A percentile compares a stretch with the other conserved stretches of the same genome.
phyloP scores from a whole-genome alignment of 441 rosid species.

The Arabidopsis hybrid region DNA sequence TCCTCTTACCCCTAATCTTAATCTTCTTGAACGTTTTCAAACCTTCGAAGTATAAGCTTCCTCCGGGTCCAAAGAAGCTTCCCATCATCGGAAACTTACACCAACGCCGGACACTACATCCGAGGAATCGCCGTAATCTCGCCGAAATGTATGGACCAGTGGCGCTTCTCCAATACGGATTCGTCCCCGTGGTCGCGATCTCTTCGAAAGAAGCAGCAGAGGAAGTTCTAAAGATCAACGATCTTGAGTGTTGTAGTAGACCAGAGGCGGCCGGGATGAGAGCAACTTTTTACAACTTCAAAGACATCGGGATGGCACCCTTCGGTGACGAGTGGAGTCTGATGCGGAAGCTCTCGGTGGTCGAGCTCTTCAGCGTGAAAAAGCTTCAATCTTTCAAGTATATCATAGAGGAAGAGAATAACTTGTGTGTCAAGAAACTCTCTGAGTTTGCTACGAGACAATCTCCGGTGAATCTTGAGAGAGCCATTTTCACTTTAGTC shows the following conservation, averaged over 20 bases:
- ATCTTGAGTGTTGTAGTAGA: constrained; percentile 47
- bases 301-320: no score
- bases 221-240: constrained; percentile 47
- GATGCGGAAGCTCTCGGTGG: constrained; percentile 46
- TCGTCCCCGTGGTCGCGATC: constrained; percentile 43
- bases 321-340: not conserved
- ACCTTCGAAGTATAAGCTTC: no score
- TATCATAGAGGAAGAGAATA: not conserved
- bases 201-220: constrained; percentile 50
- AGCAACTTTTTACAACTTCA: no score
- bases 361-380: constrained; percentile 55
- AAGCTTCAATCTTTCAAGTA: constrained; percentile 51
- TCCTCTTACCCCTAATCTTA: no score
- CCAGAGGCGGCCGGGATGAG: constrained; percentile 37
- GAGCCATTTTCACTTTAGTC: constrained; percentile 39
- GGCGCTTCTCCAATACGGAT: constrained; percentile 44
- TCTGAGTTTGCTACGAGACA: constrained; percentile 34
- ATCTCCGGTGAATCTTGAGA: constrained; percentile 46
- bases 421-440: constrained; percentile 15
- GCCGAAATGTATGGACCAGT: no score
- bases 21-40: no score
- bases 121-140: no score
- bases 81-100: no score
- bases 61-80: no score
- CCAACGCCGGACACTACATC: no score